Conservation (phyloP, 2,329 filamentous ascomycete genomes). For the Cordyceps farinosa region DNA sequence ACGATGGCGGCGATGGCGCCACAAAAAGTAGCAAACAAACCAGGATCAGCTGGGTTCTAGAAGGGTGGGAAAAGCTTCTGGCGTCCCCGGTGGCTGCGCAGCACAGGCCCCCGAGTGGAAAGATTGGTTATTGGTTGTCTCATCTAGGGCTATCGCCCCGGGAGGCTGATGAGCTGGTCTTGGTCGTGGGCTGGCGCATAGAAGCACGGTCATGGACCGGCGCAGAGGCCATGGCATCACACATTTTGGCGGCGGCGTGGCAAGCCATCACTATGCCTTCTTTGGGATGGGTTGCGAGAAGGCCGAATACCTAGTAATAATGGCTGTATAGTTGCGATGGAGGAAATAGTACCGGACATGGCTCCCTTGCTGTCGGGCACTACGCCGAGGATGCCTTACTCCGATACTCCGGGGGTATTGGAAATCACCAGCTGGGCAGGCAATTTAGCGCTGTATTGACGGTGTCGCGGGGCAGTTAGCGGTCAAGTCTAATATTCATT, state of each 20-base stretch:
- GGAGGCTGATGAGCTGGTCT: not conserved
- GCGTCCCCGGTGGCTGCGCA: not conserved
- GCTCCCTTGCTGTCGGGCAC: not conserved
- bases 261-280: not conserved
- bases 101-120: too few relatives aligned
- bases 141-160: not conserved
- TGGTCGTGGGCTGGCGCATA: not conserved
- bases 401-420: not conserved
- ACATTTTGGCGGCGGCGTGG: not conserved
- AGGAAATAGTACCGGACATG: not conserved
- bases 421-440: not conserved
- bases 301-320: not conserved
- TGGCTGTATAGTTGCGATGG: not conserved
- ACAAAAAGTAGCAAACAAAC: conserved; percentile 11
- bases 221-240: not conserved
- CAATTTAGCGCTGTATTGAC: not conserved
- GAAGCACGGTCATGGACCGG: not conserved
- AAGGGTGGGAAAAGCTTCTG: not conserved
- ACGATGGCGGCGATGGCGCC: not conserved
- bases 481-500: not conserved
- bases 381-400: not conserved
- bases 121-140: not conserved
- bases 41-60: conserved; percentile 1
- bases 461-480: not conserved
- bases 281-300: not conserved